These are phyloP conservation scores for Thermothelomyces thermophilus DNA, from an alignment of 2,329 filamentous ascomycete species.

Conservation along the genomic window DNA sequence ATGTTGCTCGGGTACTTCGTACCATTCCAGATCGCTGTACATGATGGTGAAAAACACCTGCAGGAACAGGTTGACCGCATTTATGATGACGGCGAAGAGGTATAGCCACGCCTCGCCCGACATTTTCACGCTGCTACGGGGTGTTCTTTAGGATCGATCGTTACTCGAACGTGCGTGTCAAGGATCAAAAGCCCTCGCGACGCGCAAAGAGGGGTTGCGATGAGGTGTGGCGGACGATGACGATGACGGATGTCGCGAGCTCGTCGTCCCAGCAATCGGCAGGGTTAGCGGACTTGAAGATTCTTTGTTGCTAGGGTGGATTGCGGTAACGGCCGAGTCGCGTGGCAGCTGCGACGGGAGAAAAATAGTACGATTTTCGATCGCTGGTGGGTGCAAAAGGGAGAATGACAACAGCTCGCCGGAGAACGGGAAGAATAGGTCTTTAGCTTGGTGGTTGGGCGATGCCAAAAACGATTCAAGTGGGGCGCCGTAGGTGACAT, in stretches of 20 bases:
- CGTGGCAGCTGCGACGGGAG: background rate
- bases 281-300: background rate
- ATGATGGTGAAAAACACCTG: slow-evolving; percentile 99
- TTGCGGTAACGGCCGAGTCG: background rate
- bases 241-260: slow-evolving; percentile 1
- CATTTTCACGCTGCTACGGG: slow-evolving; percentile 48
- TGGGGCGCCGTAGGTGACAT: slow-evolving; percentile 18
- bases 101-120: slow-evolving; percentile 98
- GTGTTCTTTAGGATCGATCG: background rate
- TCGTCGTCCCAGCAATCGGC: background rate
- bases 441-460: slow-evolving; percentile 18
- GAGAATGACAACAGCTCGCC: slow-evolving; percentile 13
- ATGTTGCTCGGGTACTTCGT: slow-evolving; percentile 34
- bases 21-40: slow-evolving; percentile 99
- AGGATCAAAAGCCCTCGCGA: background rate
- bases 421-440: slow-evolving; percentile 19
- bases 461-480: slow-evolving; percentile 19
- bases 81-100: slow-evolving; percentile 95
- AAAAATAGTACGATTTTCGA: background rate
- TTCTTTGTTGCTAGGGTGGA: background rate
- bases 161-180: background rate
- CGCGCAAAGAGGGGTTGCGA: background rate
- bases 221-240: slow-evolving; percentile 3
- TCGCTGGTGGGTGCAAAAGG: slow-evolving; percentile 9
- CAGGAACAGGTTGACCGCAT: slow-evolving; percentile 98